These are phyloP conservation scores for Ajuga reptans DNA, from an alignment of 305 asterid genomes.

Conservation along the genomic window DNA sequence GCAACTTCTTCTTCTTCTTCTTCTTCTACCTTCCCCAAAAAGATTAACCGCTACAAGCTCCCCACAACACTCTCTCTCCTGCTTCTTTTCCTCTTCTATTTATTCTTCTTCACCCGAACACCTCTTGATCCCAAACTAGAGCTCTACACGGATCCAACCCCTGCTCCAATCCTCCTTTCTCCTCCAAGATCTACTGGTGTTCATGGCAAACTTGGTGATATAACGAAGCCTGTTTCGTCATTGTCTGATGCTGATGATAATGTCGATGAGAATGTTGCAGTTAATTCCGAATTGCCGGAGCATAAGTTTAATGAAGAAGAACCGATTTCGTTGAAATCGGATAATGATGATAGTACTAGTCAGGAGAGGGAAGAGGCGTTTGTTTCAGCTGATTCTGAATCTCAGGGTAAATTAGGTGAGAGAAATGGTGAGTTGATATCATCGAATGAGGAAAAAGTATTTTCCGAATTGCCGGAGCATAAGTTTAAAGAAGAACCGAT, in stretches of 20 bases:
- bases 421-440: too few relatives aligned
- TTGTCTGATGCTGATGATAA: conserved; percentile 15
- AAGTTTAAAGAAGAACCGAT: conserved; percentile 12
- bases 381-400: too few relatives aligned
- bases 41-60: conserved; percentile 30
- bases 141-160: conserved; percentile 27
- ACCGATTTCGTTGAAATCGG: too few relatives aligned
- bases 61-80: conserved; percentile 27
- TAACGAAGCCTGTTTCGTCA: conserved; percentile 17
- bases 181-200: conserved; percentile 31
- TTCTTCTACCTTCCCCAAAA: conserved; percentile 16
- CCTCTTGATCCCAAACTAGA: conserved; percentile 39
- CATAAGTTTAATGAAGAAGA: conserved; percentile 17
- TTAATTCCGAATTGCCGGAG: neutral
- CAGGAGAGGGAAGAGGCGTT: too few relatives aligned
- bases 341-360: too few relatives aligned
- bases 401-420: too few relatives aligned
- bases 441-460: too few relatives aligned
- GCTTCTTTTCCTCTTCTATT: conserved; percentile 34
- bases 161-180: conserved; percentile 13
- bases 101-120: conserved; percentile 39
- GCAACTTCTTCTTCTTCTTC: conserved; percentile 26
- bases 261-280: conserved; percentile 1
- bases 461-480: neutral
- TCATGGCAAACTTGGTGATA: conserved; percentile 9